Base-by-base conservation (phyloP, 208 protist species). In the Leishmania tropica region DNA sequence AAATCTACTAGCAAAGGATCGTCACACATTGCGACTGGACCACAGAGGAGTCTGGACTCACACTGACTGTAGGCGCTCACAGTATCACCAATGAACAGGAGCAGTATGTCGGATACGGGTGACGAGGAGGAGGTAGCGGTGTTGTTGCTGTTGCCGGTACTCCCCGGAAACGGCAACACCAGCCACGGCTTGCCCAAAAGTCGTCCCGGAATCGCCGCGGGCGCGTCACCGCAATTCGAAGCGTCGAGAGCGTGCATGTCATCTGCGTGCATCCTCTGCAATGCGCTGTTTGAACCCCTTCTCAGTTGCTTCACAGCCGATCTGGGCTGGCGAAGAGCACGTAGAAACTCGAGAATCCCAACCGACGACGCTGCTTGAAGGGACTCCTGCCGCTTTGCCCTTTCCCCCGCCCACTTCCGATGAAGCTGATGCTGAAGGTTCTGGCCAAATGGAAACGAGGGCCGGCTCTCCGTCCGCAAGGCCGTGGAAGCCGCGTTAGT, bases 11-110 rank as follows among this genome's bases (percentile, higher is more conserved):
- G 65, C 37, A 81, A 62, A 13, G 85, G 28, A 45, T 88, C 81
- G 28, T 79, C 74, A 8, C 56, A 7, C 75, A 84, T 80, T 2
- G 65, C 75, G 56, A 87, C 88, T 5, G 93, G 92, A 0, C 87
- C 89, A 21, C 82, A 83, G 3, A 88, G 74, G 62, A 85, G 70
- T 7, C 77, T 54, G 35, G 88, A 87, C 21, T 65, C 72, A 64
- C 83, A 77, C 40, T 71, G 47, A 40, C 74, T 80, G 67, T 86
- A 86, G 42, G 75, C 83, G 28, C n/a, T 76, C 6, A 83, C 35
- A 4, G 78, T 83, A 73, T 86, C 80, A 19, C 83, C 83, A 19
- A 86, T 74, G 31, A 86, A 86, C 51, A 86, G 73, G 8, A 86
- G 78, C 53, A 79, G 68, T 28, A 75, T 31, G 24, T 86, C 78